Conservation (phyloP, 2,329 filamentous ascomycete species). For the Colletotrichum higginsianum region DNA sequence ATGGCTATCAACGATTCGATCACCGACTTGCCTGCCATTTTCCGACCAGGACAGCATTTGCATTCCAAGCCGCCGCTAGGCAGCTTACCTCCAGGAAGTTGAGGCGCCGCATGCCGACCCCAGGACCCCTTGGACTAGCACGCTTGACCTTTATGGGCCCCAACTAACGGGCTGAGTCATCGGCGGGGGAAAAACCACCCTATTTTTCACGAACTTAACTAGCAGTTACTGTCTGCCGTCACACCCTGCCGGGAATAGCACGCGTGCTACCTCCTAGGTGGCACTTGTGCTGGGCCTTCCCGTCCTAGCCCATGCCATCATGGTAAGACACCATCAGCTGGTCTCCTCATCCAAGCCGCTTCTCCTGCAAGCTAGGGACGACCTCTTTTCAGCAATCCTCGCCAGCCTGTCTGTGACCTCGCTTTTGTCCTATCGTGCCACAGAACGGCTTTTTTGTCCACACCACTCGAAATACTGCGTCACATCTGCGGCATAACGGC, state of each 20-base stretch:
- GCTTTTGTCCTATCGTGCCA: conserved; percentile 27
- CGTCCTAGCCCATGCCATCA: conserved; percentile 24
- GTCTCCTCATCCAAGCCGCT: conserved; percentile 23
- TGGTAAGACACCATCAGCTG: conserved; percentile 40
- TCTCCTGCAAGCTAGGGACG: conserved; percentile 12
- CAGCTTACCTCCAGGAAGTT: conserved; percentile 6
- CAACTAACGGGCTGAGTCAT: too few species aligned
- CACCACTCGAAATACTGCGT: conserved; percentile 12
- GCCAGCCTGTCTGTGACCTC: conserved; percentile 17
- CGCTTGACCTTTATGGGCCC: neutral
- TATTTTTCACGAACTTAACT: too few species aligned
- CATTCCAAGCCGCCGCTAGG: neutral
- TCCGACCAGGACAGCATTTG: neutral
- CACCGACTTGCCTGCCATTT: neutral
- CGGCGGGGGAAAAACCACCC: too few species aligned
- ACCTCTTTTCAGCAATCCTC: conserved; percentile 7
- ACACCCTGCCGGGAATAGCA: neutral
- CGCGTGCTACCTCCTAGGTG: conserved; percentile 16
- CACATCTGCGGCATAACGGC: conserved; percentile 31
- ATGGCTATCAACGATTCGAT: neutral
- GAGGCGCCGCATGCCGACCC: conserved; percentile 18
- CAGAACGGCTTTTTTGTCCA: conserved; percentile 10
- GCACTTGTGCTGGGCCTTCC: conserved; percentile 28
- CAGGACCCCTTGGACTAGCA: neutral
- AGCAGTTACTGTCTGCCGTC: too few species aligned